These are phyloP conservation scores for Rhodomyrtus tomentosa DNA, from an alignment of 345 rosid species.

Conservation along the genomic window DNA sequence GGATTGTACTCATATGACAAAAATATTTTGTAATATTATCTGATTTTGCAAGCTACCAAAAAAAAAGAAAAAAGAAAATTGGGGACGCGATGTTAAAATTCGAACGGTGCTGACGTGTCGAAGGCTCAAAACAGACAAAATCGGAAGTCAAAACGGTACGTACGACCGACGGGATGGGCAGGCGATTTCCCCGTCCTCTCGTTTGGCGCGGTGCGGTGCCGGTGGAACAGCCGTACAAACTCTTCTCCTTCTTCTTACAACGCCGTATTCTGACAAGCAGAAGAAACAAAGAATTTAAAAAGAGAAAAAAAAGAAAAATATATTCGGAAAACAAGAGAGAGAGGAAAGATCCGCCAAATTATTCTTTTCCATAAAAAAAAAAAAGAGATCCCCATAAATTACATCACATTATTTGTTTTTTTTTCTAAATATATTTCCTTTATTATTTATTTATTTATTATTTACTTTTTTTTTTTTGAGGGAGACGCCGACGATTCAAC, in stretches of 20 bases:
- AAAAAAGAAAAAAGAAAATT: background rate
- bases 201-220: background rate
- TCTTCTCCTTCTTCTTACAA: background rate
- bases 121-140: background rate
- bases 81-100: background rate
- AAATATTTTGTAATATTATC: no score
- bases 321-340: background rate
- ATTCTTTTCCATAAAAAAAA: background rate
- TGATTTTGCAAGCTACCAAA: background rate
- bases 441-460: no score
- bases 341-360: background rate
- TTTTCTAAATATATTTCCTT: background rate
- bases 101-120: background rate
- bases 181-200: background rate
- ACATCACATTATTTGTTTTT: background rate
- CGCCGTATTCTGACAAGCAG: background rate
- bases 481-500: constrained; percentile 33
- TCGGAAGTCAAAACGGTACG: background rate
- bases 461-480: no score
- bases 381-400: background rate
- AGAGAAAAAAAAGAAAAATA: no score
- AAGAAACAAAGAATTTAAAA: background rate
- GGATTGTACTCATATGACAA: no score
- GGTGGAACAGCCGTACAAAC: background rate
- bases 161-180: background rate